phyloP scores from a whole-genome alignment of 169 alveolate genomes.

The Theileria equi region DNA sequence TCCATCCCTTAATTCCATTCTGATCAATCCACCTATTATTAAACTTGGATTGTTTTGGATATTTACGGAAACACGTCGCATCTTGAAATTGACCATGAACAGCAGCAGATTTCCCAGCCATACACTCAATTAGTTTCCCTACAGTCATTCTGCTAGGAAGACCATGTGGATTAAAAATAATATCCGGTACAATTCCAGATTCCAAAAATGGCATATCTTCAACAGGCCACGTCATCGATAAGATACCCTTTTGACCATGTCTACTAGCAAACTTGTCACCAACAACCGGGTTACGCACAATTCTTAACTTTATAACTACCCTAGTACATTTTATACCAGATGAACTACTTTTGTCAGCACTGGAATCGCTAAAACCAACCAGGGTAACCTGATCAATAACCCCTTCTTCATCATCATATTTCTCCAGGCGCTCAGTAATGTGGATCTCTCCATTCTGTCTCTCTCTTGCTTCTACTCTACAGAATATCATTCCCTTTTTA shows the following conservation, averaged over 20 bases:
- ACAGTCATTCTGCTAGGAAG: constrained; percentile 99
- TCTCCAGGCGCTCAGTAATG: constrained; percentile 48
- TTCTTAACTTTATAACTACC: constrained; percentile 65
- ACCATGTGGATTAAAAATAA: constrained; percentile 99
- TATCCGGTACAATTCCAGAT: constrained; percentile 99
- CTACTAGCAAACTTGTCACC: constrained; percentile 99
- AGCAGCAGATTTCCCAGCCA: constrained; percentile 99
- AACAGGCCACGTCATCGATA: constrained; percentile 95
- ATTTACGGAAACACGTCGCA: constrained; percentile 86
- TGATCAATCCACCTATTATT: constrained; percentile 76
- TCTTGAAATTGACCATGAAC: constrained; percentile 91
- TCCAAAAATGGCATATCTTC: constrained; percentile 99
- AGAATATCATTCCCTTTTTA: constrained; percentile 68
- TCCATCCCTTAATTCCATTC: constrained; percentile 72
- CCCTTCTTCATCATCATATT: constrained; percentile 58
- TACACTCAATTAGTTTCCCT: constrained; percentile 92
- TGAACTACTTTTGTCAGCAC: constrained; percentile 33
- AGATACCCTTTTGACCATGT: constrained; percentile 99
- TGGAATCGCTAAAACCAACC: constrained; percentile 41
- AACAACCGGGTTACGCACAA: constrained; percentile 90
- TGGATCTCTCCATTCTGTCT: constrained; percentile 37
- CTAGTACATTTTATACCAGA: constrained; percentile 40
- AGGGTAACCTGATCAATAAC: constrained; percentile 56
- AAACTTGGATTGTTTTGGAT: constrained; percentile 67
- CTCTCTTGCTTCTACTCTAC: constrained; percentile 65